These are phyloP conservation scores for Misopates orontium DNA, from an alignment of 257 asterid genomes.

Conservation along the genomic window DNA sequence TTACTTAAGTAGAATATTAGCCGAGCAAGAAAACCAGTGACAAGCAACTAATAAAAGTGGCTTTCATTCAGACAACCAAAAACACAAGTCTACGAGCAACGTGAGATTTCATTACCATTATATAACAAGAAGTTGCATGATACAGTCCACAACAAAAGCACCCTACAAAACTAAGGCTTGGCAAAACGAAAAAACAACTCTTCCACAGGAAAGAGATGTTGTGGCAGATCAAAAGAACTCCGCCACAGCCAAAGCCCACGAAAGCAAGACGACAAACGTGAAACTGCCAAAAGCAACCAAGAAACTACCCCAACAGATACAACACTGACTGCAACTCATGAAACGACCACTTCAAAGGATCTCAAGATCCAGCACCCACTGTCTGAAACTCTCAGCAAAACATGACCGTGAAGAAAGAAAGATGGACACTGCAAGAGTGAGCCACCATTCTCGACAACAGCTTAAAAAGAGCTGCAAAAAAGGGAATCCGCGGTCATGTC, in stretches of 20 bases:
- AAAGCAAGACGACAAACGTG: slow-evolving; percentile 41
- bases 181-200: slow-evolving; percentile 51
- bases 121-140: slow-evolving; percentile 36
- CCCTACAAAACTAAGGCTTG: slow-evolving; percentile 78
- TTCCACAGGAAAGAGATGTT: slow-evolving; percentile 38
- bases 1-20: too few species aligned
- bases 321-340: slow-evolving; percentile 32
- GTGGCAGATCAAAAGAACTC: slow-evolving; percentile 45
- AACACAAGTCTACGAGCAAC: slow-evolving; percentile 16
- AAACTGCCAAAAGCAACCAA: slow-evolving; percentile 53
- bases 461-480: slow-evolving; percentile 61
- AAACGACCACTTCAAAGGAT: slow-evolving; percentile 36
- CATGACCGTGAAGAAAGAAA: slow-evolving; percentile 39
- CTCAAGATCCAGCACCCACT: slow-evolving; percentile 41
- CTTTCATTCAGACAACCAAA: slow-evolving; percentile 30
- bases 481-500: slow-evolving; percentile 35
- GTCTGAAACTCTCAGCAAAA: slow-evolving; percentile 40
- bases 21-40: too few species aligned
- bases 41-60: slow-evolving; percentile 21
- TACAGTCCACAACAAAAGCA: slow-evolving; percentile 46
- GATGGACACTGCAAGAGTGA: slow-evolving; percentile 17
- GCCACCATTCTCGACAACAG: slow-evolving; percentile 59
- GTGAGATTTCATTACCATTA: slow-evolving; percentile 18
- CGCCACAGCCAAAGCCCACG: slow-evolving; percentile 72
- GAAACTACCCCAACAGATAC: slow-evolving; percentile 32